These are phyloP conservation scores for Suillus subalutaceus DNA, from an alignment of 768 basidiomycete genomes.

Conservation along the genomic window DNA sequence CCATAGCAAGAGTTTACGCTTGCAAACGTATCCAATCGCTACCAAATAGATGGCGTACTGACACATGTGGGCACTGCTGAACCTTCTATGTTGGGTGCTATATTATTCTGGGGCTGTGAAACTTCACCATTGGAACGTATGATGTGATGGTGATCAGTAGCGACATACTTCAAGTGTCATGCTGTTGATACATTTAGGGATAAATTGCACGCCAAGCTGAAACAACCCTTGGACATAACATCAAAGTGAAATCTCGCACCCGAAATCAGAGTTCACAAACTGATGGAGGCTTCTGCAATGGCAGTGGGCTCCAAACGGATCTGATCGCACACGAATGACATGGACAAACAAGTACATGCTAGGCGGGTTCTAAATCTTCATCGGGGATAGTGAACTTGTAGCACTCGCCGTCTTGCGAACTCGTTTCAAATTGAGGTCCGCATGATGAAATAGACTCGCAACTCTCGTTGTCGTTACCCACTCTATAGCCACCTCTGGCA, in stretches of 20 bases:
- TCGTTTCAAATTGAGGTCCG: not conserved
- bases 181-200: not conserved
- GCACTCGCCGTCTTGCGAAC: not conserved
- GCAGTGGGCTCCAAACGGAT: not conserved
- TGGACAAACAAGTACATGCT: not conserved
- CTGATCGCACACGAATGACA: not conserved
- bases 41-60: not conserved
- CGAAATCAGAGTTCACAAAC: not conserved
- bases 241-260: not conserved
- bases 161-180: not conserved
- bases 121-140: not conserved
- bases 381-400: not conserved
- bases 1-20: not conserved
- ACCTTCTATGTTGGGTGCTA: not conserved
- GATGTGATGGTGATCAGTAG: constrained; percentile 4
- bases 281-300: not conserved
- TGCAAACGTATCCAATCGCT: not conserved
- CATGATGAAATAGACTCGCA: not conserved
- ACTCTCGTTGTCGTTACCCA: not conserved
- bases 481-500: not conserved
- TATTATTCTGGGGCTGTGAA: not conserved
- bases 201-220: not conserved
- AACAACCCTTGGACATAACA: not conserved
- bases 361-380: not conserved
- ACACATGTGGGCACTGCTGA: not conserved